Percentiles rank a stretch among this genome's conserved stretches.
These are phyloP conservation scores for Crithidia mellificae DNA, from an alignment of 208 protist genomes.

Conservation along the genomic window DNA sequence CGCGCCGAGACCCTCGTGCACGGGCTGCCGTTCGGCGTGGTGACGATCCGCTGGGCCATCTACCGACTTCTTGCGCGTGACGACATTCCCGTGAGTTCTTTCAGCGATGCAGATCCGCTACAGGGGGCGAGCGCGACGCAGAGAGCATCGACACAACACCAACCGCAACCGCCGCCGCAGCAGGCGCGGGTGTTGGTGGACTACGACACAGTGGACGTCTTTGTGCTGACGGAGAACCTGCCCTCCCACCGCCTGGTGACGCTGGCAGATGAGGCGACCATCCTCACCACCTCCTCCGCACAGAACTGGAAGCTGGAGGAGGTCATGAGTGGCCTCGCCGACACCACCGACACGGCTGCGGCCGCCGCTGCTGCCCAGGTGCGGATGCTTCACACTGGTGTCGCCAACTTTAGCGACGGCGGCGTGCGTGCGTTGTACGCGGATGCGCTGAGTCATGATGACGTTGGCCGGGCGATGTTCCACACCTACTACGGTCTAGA, in stretches of 20 bases:
- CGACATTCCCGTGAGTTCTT: neutral
- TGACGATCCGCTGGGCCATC: conserved; percentile 84
- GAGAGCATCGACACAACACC: no score
- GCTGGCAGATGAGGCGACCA: conserved; percentile 55
- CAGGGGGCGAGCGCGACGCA: neutral
- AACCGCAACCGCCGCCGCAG: neutral
- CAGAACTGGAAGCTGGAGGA: conserved; percentile 58
- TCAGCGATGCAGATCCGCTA: neutral
- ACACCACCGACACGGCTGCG: neutral
- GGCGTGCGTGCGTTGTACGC: neutral
- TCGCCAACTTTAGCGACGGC: conserved; percentile 40
- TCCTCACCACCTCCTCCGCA: conserved; percentile 71
- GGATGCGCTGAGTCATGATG: conserved; percentile 1
- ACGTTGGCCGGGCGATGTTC: neutral
- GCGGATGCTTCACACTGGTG: conserved; percentile 21
- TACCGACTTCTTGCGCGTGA: conserved; percentile 39
- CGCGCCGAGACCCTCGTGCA: conserved; percentile 59
- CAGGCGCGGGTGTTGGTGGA: conserved; percentile 63
- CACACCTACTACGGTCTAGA: conserved; percentile 48
- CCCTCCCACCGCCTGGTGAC: conserved; percentile 67
- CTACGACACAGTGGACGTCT: conserved; percentile 68
- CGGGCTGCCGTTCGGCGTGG: conserved; percentile 82
- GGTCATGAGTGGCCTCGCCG: conserved; percentile 5
- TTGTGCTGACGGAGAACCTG: conserved; percentile 84
- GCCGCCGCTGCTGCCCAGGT: neutral